Percentiles rank a stretch among this genome's conserved stretches.
Conservation (phyloP, 2,329 filamentous ascomycete genomes). For the Verticillium zaregamsianum region DNA sequence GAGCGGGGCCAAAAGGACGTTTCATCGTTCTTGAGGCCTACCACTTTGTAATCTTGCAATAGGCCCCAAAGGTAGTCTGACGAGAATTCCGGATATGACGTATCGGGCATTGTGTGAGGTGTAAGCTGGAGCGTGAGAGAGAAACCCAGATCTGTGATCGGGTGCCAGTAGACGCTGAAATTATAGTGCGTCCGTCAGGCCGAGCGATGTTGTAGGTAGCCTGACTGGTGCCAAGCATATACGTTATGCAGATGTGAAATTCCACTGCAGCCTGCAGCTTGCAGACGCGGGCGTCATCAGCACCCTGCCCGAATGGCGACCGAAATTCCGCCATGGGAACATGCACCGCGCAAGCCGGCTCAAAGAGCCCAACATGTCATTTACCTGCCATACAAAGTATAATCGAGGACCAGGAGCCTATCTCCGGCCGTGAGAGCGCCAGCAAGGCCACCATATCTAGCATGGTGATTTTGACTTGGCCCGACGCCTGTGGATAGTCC, state of each 20-base stretch:
- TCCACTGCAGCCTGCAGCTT: background rate
- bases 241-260: background rate
- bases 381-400: too few species aligned
- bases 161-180: background rate
- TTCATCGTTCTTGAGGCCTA: background rate
- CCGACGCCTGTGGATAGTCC: background rate
- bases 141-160: background rate
- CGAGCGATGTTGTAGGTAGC: background rate
- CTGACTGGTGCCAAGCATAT: background rate
- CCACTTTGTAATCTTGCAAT: background rate
- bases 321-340: too few species aligned
- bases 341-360: too few species aligned
- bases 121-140: too few species aligned
- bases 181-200: background rate
- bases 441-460: background rate
- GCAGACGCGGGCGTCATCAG: background rate
- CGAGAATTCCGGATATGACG: background rate
- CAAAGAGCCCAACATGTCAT: too few species aligned
- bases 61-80: background rate
- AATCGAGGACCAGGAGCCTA: background rate
- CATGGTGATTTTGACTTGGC: background rate
- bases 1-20: background rate
- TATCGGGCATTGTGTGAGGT: background rate
- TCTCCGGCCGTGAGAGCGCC: background rate
- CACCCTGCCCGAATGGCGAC: background rate